These are phyloP conservation scores for Penicillium verhagenii DNA, from an alignment of 495 filamentous ascomycete species.

Conservation along the genomic window DNA sequence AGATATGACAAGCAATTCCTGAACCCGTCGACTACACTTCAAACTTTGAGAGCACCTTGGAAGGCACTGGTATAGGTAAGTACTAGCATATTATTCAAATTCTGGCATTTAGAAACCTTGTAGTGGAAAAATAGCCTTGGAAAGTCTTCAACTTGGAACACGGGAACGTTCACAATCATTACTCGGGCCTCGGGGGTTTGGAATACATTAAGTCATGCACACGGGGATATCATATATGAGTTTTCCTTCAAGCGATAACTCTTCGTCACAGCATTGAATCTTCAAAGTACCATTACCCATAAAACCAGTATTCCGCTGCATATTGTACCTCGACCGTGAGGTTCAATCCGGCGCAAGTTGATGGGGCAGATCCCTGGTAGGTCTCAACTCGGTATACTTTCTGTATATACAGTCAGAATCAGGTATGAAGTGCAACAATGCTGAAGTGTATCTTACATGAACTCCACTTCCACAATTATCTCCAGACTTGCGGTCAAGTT, in stretches of 20 bases:
- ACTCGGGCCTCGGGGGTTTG: too few species aligned
- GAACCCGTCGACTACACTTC: too few species aligned
- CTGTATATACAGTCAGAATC: conserved; percentile 29
- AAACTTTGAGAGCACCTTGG: too few species aligned
- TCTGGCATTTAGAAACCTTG: too few species aligned
- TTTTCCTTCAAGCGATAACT: not conserved
- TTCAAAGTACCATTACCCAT: conserved; percentile 27
- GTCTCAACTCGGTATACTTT: conserved; percentile 68
- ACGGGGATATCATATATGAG: not conserved
- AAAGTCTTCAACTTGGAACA: too few species aligned
- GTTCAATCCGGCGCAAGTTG: conserved; percentile 42
- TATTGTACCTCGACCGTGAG: conserved; percentile 56
- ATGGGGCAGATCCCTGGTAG: conserved; percentile 55
- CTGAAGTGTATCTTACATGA: conserved; percentile 28
- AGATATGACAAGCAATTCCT: too few species aligned
- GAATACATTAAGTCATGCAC: too few species aligned
- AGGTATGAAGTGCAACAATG: not conserved
- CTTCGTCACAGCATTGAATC: not conserved
- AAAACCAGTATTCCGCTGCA: conserved; percentile 72
- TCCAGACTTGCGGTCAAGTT: conserved; percentile 46
- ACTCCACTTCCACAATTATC: conserved; percentile 46
- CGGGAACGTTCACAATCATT: too few species aligned
- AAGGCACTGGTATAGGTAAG: too few species aligned
- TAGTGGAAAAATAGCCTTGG: too few species aligned
- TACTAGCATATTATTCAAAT: too few species aligned